Percentiles rank a stretch among this genome's conserved stretches.
Evolutionary conservation across 1,284 basidiomycete species (phyloP).

Genomic region (Cutaneotrichosporon cyanovorans): DNA sequence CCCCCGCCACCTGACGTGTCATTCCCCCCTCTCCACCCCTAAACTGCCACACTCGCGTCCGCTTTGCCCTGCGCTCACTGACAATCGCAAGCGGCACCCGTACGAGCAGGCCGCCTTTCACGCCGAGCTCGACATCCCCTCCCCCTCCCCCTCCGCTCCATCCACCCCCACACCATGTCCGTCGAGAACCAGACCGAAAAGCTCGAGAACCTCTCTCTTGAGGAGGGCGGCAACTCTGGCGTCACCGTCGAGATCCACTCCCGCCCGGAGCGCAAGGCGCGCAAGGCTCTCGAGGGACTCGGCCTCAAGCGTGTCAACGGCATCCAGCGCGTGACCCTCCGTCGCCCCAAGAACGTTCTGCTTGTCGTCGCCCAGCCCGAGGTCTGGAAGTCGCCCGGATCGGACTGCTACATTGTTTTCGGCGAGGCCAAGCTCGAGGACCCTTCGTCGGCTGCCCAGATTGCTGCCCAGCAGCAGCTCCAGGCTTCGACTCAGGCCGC

Average conservation of each 20-base stretch:
- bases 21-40: not conserved
- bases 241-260: slow-evolving; percentile 89
- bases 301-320: slow-evolving; percentile 85
- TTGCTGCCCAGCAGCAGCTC: slow-evolving; percentile 77
- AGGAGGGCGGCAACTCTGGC: slow-evolving; percentile 52
- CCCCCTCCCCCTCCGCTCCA: not conserved
- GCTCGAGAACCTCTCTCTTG: slow-evolving; percentile 53
- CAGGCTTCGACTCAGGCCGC: slow-evolving; percentile 48
- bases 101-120: too few relatives aligned
- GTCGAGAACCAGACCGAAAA: slow-evolving; percentile 54
- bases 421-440: slow-evolving; percentile 98
- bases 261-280: slow-evolving; percentile 80
- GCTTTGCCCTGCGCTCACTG: too few relatives aligned
- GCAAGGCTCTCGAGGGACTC: slow-evolving; percentile 64
- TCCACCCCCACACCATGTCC: slow-evolving; percentile 54
- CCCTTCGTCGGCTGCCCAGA: slow-evolving; percentile 74
- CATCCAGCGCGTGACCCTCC: slow-evolving; percentile 91
- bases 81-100: too few relatives aligned
- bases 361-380: slow-evolving; percentile 91
- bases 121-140: not conserved
- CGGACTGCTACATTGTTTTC: slow-evolving; percentile 98
- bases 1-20: not conserved
- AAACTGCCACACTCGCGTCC: slow-evolving; percentile 1
- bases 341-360: slow-evolving; percentile 89
- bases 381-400: slow-evolving; percentile 94